These are phyloP conservation scores for Crithidia thermophila DNA, from an alignment of 208 protist genomes.

Conservation along the genomic window DNA sequence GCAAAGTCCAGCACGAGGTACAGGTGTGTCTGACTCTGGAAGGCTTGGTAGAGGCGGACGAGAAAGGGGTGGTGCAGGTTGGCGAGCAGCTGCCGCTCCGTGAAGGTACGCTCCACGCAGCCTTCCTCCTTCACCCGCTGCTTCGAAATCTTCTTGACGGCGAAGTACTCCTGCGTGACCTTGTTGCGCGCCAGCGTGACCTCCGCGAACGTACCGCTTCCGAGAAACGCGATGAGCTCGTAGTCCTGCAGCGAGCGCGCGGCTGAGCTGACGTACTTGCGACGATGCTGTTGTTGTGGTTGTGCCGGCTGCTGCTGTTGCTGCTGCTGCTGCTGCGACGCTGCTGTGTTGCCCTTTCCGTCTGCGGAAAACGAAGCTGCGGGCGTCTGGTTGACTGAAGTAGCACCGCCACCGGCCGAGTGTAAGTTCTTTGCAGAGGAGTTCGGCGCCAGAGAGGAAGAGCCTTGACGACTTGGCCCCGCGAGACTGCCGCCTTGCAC, in stretches of 20 bases:
- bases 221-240: constrained; percentile 87
- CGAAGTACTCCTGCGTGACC: constrained; percentile 68
- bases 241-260: constrained; percentile 84
- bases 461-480: too few relatives aligned
- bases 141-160: constrained; percentile 90
- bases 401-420: background rate
- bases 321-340: background rate
- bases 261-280: constrained; percentile 53
- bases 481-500: too few relatives aligned
- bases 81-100: constrained; percentile 82
- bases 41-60: constrained; percentile 77
- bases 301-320: background rate
- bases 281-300: background rate
- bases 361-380: background rate
- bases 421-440: too few relatives aligned
- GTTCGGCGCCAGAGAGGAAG: too few relatives aligned
- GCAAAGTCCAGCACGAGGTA: constrained; percentile 90
- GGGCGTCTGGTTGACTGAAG: background rate
- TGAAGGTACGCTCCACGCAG: constrained; percentile 85
- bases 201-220: constrained; percentile 83
- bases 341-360: background rate
- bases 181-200: constrained; percentile 83
- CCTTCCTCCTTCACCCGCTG: constrained; percentile 78
- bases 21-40: constrained; percentile 81
- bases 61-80: constrained; percentile 83